phyloP scores from a whole-genome alignment of 2,329 filamentous ascomycete species.

The Amphichorda felina region DNA sequence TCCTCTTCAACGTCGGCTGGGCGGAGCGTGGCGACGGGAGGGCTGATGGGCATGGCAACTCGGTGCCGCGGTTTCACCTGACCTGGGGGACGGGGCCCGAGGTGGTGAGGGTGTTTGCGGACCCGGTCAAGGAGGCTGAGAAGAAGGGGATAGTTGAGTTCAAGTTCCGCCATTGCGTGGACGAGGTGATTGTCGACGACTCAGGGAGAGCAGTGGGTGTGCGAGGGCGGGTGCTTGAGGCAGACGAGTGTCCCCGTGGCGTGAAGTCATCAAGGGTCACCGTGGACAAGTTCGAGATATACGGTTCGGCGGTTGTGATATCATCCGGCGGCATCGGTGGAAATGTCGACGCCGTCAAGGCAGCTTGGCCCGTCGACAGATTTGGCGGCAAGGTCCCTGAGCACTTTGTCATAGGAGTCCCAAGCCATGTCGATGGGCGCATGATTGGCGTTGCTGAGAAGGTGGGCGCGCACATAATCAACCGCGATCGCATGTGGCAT shows the following conservation, averaged over 20 bases:
- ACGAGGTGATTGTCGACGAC: slow-evolving; percentile 39
- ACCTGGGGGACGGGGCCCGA: slow-evolving; percentile 52
- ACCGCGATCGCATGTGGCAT: slow-evolving; percentile 55
- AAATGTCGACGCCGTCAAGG: slow-evolving; percentile 47
- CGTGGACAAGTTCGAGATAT: slow-evolving; percentile 39
- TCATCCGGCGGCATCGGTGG: slow-evolving; percentile 49
- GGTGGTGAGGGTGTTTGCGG: slow-evolving; percentile 43
- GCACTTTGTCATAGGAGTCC: slow-evolving; percentile 47
- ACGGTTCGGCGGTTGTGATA: slow-evolving; percentile 39
- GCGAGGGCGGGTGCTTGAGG: slow-evolving; percentile 37
- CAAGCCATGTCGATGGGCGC: slow-evolving; percentile 51
- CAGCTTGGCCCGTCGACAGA: slow-evolving; percentile 43
- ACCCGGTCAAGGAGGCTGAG: slow-evolving; percentile 42
- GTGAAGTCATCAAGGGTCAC: slow-evolving; percentile 35
- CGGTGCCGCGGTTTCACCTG: slow-evolving; percentile 50
- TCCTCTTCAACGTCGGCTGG: slow-evolving; percentile 45
- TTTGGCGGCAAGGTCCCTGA: slow-evolving; percentile 43
- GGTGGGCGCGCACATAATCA: slow-evolving; percentile 42
- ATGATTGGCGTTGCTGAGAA: slow-evolving; percentile 45
- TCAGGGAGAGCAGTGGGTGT: slow-evolving; percentile 40
- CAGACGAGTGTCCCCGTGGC: slow-evolving; percentile 37
- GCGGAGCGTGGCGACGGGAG: slow-evolving; percentile 45
- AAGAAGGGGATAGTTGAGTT: slow-evolving; percentile 42
- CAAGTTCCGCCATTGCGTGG: slow-evolving; percentile 43
- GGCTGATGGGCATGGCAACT: slow-evolving; percentile 48